phyloP scores from a whole-genome alignment of 371 early-diverging fungal species.

The Lichtheimia corymbifera region DNA sequence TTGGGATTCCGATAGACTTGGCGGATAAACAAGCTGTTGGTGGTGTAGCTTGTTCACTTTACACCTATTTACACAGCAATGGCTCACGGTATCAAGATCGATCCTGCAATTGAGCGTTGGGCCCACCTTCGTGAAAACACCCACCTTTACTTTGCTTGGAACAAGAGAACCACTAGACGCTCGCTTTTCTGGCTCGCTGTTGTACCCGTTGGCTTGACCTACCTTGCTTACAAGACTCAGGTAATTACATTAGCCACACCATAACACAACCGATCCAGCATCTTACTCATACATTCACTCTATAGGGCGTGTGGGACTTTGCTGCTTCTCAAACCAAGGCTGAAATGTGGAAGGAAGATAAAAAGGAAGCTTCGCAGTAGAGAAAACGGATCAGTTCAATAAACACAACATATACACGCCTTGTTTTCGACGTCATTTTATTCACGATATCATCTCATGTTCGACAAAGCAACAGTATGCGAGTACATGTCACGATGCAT shows the following conservation, averaged over 20 bases:
- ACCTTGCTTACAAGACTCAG: slow-evolving; percentile 48
- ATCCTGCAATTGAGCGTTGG: slow-evolving; percentile 71
- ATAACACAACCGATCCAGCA: background rate
- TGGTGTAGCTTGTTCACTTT: background rate
- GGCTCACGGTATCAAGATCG: slow-evolving; percentile 37
- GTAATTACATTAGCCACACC: slow-evolving; percentile 30
- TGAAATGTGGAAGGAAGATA: slow-evolving; percentile 22
- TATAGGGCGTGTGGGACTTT: slow-evolving; percentile 49
- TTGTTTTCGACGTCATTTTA: no score
- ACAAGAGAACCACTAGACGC: slow-evolving; percentile 46
- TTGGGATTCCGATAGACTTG: background rate
- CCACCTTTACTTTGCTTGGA: slow-evolving; percentile 57
- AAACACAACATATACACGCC: no score
- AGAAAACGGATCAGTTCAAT: no score
- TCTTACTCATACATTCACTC: background rate
- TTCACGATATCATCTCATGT: no score
- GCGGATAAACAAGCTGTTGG: background rate
- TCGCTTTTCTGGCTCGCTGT: slow-evolving; percentile 51
- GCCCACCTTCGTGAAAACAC: slow-evolving; percentile 66
- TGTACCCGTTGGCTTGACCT: slow-evolving; percentile 57
- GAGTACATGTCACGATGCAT: no score
- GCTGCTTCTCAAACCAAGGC: slow-evolving; percentile 49
- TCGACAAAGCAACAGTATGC: no score
- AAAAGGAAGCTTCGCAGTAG: no score
- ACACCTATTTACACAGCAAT: slow-evolving; percentile 7